A percentile compares a stretch with the other conserved stretches of the same genome.
phyloP scores from a whole-genome alignment of 2,329 filamentous ascomycete genomes.

The Trichoderma endophyticum region DNA sequence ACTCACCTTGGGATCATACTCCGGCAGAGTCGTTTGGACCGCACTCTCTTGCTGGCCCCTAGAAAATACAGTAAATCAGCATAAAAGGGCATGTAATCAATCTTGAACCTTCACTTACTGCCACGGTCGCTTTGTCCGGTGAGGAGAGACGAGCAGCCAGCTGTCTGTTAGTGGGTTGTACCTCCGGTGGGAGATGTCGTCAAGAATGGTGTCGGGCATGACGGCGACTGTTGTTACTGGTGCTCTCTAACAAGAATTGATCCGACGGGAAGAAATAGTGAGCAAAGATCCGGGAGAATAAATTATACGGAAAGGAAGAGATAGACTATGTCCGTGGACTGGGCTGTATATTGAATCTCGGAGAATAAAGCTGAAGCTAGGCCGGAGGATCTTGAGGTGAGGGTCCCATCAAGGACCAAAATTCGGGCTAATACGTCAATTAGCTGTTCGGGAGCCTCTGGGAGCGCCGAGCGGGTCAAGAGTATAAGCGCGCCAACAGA shows the following conservation, averaged over 20 bases:
- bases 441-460: not conserved
- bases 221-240: conserved; percentile 22
- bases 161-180: conserved; percentile 89
- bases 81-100: not conserved
- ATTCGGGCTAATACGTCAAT: conserved; percentile 17
- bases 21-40: conserved; percentile 65
- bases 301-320: not conserved
- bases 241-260: not conserved
- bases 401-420: conserved; percentile 10
- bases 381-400: not conserved
- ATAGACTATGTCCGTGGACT: not conserved
- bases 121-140: conserved; percentile 96
- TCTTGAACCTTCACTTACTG: conserved; percentile 62
- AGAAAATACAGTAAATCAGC: not conserved
- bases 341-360: not conserved
- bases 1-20: conserved; percentile 71
- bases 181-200: conserved; percentile 94
- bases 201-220: conserved; percentile 74
- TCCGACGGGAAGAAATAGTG: not conserved
- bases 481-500: conserved; percentile 19
- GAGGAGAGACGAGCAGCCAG: conserved; percentile 92
- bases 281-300: not conserved
- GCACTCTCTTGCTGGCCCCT: conserved; percentile 77
- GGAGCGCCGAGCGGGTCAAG: conserved; percentile 12
- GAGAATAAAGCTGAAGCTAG: conserved; percentile 8